Conservation (phyloP, 495 filamentous ascomycete species). For the Penicillium argentinense region DNA sequence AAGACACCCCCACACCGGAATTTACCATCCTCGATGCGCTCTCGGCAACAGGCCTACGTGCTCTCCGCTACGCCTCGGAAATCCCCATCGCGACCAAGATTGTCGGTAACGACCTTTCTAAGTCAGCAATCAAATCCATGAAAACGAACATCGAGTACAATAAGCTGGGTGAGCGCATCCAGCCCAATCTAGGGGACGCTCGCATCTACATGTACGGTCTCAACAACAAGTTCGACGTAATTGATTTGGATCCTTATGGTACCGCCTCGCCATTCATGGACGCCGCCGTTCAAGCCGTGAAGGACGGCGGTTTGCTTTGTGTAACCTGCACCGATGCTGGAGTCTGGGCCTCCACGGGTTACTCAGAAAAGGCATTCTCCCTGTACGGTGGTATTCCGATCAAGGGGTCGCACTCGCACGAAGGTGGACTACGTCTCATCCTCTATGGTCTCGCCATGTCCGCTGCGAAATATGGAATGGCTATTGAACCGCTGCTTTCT, state of each 20-base stretch:
- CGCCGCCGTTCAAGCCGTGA: constrained; percentile 78
- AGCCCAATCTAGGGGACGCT: constrained; percentile 74
- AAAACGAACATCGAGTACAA: constrained; percentile 83
- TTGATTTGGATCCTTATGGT: constrained; percentile 96
- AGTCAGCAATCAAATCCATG: constrained; percentile 76
- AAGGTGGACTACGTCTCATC: constrained; percentile 85
- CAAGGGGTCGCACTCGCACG: constrained; percentile 81
- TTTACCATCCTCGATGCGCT: constrained; percentile 93
- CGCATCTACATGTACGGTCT: constrained; percentile 83
- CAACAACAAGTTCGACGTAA: constrained; percentile 73
- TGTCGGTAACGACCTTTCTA: constrained; percentile 85
- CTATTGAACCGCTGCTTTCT: constrained; percentile 88
- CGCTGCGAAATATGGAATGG: constrained; percentile 82
- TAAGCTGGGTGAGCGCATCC: constrained; percentile 65
- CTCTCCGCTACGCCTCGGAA: constrained; percentile 88
- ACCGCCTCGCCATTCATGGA: constrained; percentile 90
- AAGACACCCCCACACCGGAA: constrained; percentile 7
- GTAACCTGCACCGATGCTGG: constrained; percentile 95
- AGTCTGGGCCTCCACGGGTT: constrained; percentile 90
- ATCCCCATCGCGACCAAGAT: constrained; percentile 78
- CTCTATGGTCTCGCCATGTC: constrained; percentile 74
- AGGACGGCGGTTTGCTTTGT: constrained; percentile 85
- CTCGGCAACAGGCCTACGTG: constrained; percentile 90
- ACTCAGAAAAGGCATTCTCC: constrained; percentile 87
- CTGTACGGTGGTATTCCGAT: constrained; percentile 87